These are phyloP conservation scores for Ophiocordyceps polyrhachis-furcata DNA, from an alignment of 2,329 filamentous ascomycete genomes.

Conservation along the genomic window DNA sequence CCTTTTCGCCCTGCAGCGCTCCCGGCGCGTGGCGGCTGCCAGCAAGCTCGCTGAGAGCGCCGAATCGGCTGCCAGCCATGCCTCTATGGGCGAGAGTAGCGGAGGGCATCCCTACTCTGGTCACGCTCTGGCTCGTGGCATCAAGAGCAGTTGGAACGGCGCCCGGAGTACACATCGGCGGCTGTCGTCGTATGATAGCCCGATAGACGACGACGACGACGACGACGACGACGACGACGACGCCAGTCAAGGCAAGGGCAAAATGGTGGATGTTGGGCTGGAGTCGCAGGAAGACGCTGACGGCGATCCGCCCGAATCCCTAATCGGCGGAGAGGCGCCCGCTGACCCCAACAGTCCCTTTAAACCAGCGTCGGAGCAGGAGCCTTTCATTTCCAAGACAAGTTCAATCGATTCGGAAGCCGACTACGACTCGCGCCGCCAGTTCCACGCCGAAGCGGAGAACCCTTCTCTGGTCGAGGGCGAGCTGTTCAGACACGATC, in stretches of 20 bases:
- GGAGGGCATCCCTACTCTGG: conserved; percentile 22
- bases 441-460: conserved; percentile 16
- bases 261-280: conserved; percentile 75
- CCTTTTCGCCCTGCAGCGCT: conserved; percentile 77
- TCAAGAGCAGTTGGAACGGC: conserved; percentile 48
- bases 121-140: conserved; percentile 29
- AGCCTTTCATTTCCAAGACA: conserved; percentile 20
- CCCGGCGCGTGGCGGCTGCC: conserved; percentile 70
- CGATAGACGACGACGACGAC: conserved; percentile 27
- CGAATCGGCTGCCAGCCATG: conserved; percentile 36
- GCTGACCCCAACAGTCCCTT: conserved; percentile 38
- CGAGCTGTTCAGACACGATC: conserved; percentile 65
- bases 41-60: conserved; percentile 72
- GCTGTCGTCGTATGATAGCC: conserved; percentile 9
- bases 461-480: conserved; percentile 32
- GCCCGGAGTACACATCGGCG: conserved; percentile 21
- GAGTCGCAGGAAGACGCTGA: conserved; percentile 45
- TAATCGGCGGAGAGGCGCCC: conserved; percentile 34
- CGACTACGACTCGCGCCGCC: conserved; percentile 18
- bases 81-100: conserved; percentile 16
- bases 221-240: no score
- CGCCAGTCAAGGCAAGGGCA: conserved; percentile 29
- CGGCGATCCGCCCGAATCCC: conserved; percentile 37
- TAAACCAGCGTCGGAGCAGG: conserved; percentile 19
- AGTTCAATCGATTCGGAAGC: conserved; percentile 28